Conservation (phyloP, 2,329 filamentous ascomycete species). For the Aspergillus persii region DNA sequence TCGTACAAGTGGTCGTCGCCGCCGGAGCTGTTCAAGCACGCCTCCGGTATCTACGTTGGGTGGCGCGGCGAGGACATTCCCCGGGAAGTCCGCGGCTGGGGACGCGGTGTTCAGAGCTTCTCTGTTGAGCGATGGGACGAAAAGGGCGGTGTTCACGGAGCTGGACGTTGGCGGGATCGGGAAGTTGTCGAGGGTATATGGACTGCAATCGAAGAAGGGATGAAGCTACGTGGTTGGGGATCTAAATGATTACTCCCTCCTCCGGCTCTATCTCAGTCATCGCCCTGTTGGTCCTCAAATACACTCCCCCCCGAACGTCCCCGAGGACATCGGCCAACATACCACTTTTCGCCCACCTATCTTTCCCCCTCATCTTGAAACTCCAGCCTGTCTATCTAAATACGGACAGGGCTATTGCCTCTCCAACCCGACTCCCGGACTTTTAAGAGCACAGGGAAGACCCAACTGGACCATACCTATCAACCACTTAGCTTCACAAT, state of each 20-base stretch:
- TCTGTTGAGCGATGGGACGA: slow-evolving; percentile 80
- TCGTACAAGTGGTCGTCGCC: slow-evolving; percentile 94
- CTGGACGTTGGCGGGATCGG: slow-evolving; percentile 73
- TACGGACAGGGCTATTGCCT: neutral
- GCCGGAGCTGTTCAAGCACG: slow-evolving; percentile 83
- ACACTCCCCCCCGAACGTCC: neutral
- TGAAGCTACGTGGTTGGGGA: slow-evolving; percentile 79
- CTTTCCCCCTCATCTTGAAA: neutral
- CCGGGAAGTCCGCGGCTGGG: slow-evolving; percentile 76
- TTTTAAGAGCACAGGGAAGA: neutral
- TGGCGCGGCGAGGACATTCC: slow-evolving; percentile 84
- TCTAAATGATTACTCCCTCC: slow-evolving; percentile 21
- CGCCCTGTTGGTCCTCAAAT: neutral
- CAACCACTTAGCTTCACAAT: neutral
- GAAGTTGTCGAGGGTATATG: slow-evolving; percentile 93
- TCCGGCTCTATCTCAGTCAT: neutral
- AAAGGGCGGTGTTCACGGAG: slow-evolving; percentile 37
- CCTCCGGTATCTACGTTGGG: slow-evolving; percentile 82
- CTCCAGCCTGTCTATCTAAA: neutral
- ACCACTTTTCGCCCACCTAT: neutral
- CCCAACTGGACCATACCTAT: neutral
- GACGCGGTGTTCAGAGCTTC: slow-evolving; percentile 74
- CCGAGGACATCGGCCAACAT: neutral
- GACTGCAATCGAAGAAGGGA: slow-evolving; percentile 82
- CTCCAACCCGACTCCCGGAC: neutral